These are phyloP conservation scores for Acacia confusa DNA, from an alignment of 306 rosid genomes.

Conservation along the genomic window DNA sequence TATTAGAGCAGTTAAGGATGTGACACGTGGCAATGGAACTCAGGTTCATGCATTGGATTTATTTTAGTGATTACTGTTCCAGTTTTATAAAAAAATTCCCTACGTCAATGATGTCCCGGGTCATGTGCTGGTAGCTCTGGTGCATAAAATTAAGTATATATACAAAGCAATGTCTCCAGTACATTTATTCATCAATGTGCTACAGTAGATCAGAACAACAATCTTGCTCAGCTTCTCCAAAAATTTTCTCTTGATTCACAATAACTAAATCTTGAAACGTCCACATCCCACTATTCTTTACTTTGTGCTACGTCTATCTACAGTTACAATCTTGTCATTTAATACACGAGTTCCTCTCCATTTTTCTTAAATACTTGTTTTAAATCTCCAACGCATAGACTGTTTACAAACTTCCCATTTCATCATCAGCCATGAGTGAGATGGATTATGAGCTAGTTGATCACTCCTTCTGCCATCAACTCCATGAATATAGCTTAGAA, in stretches of 20 bases:
- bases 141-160: not conserved
- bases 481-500: constrained; percentile 36
- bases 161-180: not conserved
- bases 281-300: not conserved
- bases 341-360: constrained; percentile 2
- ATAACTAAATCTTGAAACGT: not conserved
- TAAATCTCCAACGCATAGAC: not conserved
- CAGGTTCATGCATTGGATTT: not conserved
- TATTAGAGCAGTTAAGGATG: not conserved
- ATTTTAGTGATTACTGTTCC: not conserved
- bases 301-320: constrained; percentile 7
- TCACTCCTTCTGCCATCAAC: constrained; percentile 34
- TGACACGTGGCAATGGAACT: not conserved
- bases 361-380: not conserved
- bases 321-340: constrained; percentile 18
- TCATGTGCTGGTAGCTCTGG: not conserved
- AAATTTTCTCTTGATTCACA: not conserved
- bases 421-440: constrained; percentile 28
- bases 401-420: constrained; percentile 11
- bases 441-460: constrained; percentile 42
- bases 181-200: not conserved
- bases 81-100: not conserved
- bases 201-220: not conserved
- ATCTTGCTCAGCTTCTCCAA: not conserved
- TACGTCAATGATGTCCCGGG: not conserved